Percentiles rank a stretch among this genome's conserved stretches.
phyloP scores from a whole-genome alignment of 116 monocot genomes.

The Cymodocea nodosa region DNA sequence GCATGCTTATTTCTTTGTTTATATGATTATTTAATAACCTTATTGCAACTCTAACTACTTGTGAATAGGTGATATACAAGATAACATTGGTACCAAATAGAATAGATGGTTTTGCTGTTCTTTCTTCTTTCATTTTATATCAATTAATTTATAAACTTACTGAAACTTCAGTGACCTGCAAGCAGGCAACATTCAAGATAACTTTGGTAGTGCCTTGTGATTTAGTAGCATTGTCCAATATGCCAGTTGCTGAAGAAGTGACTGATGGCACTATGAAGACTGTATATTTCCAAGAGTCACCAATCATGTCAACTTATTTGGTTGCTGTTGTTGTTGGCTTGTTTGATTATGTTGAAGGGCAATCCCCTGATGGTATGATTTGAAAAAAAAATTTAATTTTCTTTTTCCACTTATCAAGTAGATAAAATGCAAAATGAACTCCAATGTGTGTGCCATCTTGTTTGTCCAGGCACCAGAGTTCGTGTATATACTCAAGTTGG shows the following conservation, averaged over 20 bases:
- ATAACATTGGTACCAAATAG: too few species aligned
- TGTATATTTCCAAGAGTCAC: constrained; percentile 70
- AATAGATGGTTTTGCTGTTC: neutral
- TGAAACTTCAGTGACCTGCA: neutral
- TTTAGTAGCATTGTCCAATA: constrained; percentile 83
- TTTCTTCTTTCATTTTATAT: neutral
- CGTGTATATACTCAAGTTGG: constrained; percentile 92
- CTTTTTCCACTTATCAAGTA: neutral
- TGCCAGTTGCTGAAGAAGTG: constrained; percentile 79
- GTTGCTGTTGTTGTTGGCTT: constrained; percentile 90
- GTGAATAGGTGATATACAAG: too few species aligned
- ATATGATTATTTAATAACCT: too few species aligned
- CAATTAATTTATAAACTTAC: neutral
- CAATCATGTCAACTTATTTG: constrained; percentile 96
- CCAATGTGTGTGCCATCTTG: neutral
- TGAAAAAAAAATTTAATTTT: too few species aligned
- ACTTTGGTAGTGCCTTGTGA: constrained; percentile 83
- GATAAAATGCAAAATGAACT: neutral
- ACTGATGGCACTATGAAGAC: constrained; percentile 42
- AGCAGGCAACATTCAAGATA: constrained; percentile 85
- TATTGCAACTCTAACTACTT: too few species aligned
- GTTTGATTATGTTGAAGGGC: constrained; percentile 85
- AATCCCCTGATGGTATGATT: constrained; percentile 62
- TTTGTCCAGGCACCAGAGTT: constrained; percentile 52
- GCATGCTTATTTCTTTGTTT: too few species aligned